Evolutionary conservation across 139 green algal species (phyloP), one percentile per base, ranked within the genome.

Genomic region (Chlamydomonas schloesseri): DNA sequence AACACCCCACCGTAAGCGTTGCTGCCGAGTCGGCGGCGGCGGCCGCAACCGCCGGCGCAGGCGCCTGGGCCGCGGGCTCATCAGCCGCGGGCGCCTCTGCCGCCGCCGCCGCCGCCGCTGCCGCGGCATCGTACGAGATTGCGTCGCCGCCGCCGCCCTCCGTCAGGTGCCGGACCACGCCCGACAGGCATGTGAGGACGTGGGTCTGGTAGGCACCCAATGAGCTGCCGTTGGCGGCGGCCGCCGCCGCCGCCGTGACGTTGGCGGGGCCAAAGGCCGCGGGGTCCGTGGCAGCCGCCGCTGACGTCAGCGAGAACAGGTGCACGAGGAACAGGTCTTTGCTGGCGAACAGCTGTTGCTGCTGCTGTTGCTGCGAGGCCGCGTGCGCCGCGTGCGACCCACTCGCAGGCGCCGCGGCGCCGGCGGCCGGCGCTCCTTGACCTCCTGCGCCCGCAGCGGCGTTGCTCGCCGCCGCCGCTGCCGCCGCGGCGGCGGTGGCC

Each of bases 271-370:
- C 23, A 3, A 23, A 23, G 2, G 11, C 23, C 21, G 23, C 50
- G 0, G 62, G 6, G 3, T 69, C 79, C 47, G 55, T 69, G 47
- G 77, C 10, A 1, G 79, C 65, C 2, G n/a, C 65, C 31, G 67
- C 46, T 28, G 76, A 67, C 31, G 79, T 85, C 65, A 85, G 73
- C 6, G 67, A 36, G 33, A 70, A 76, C 1, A 89, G 47, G 36
- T 88, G 71, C 26, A 91, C 73, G 23, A 81, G 74, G 55, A 91
- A 84, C 15, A 89, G 71, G 53, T 91, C 87, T 34, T 85, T 91
- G 0, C 47, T 70, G 24, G 47, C 79, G 50, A 70, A 85, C 28
- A 68, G 28, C 15, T 73, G 60, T 3, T 17, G 17, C 62, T 31
- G 26, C 62, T 31, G 62, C 26, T 17, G 17, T 23, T 31, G 26